These are phyloP conservation scores for Fusarium keratoplasticum DNA, from an alignment of 2,329 filamentous ascomycete species.

Conservation along the genomic window DNA sequence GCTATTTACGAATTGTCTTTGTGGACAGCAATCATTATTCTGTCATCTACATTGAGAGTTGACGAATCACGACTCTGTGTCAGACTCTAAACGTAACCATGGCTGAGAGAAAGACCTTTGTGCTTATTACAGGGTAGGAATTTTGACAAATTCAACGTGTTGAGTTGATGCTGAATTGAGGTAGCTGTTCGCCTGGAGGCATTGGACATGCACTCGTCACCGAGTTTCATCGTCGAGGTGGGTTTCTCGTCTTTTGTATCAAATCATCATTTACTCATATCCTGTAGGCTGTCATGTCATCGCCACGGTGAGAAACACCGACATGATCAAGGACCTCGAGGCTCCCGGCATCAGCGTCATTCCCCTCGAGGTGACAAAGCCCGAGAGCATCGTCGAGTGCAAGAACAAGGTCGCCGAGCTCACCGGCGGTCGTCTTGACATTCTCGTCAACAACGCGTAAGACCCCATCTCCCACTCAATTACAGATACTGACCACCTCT, in stretches of 20 bases:
- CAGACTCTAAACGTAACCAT: slow-evolving; percentile 18
- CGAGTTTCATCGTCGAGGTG: slow-evolving; percentile 65
- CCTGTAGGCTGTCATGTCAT: slow-evolving; percentile 60
- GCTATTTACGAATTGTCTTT: background rate
- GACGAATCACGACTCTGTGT: background rate
- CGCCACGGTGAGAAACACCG: slow-evolving; percentile 64
- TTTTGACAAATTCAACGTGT: background rate
- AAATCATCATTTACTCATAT: background rate
- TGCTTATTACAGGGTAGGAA: slow-evolving; percentile 63
- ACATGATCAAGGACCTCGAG: slow-evolving; percentile 60
- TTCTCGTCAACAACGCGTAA: slow-evolving; percentile 71
- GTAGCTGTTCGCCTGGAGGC: slow-evolving; percentile 69
- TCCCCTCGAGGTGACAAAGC: slow-evolving; percentile 64
- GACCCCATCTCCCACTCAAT: slow-evolving; percentile 18
- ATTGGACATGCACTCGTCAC: slow-evolving; percentile 66
- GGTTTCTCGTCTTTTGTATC: background rate
- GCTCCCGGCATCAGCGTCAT: slow-evolving; percentile 62
- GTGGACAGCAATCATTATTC: background rate
- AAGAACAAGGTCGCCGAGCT: slow-evolving; percentile 59
- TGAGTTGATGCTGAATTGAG: background rate
- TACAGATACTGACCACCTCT: background rate
- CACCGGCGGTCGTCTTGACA: slow-evolving; percentile 65
- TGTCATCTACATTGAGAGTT: background rate
- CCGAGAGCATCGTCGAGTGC: slow-evolving; percentile 62
- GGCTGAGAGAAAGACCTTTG: slow-evolving; percentile 52